Base-by-base conservation (phyloP, 1,139 yeast species). In the Debaryomyces nepalensis region DNA sequence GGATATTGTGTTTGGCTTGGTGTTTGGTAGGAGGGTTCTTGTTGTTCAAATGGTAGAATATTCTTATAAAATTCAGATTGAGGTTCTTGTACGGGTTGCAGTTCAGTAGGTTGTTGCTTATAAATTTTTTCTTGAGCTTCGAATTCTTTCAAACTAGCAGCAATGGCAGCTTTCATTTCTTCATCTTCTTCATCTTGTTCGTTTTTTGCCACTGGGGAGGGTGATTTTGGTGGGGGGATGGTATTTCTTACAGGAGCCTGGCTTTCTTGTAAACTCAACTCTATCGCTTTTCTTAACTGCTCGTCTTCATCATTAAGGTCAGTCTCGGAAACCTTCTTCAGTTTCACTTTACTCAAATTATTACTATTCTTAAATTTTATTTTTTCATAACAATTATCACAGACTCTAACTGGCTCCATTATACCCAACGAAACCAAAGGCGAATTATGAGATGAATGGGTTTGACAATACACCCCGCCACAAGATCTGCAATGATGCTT, bases 401-500 rank as follows among this genome's bases (percentile, higher is more conserved):
- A 93, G 1, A 93, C 97, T 47, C 99, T 74, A 1, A 91, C 98
- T 0, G 95, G 89, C 42, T 86, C 89, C 53, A 78, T 80, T 38
- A 95, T 89, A 1, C 99, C 99, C 44, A 87, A 73, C 39, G 85
- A 84, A 0, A 95, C 95, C 47, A 95, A 70, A 5, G 93, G 83
- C 30, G 81, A 69, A 42, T 66, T 74, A 51, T 87, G 81, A 7
- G 83, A 70, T 19, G 97, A 89, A 63, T 93, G 96, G 16, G 80
- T 77, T 50, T 87, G 93, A 62, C 96, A 84, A 57, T 78, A 93
- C 0, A 89, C 97, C 1, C 97, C 97, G 19, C 99, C 99, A 66
- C 99, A 93, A 40, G 96, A 87, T 43, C 99, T 77, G 61, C 99
- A 93, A 64, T 93, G 99, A 62, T 93, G 99, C 59, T 93, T 90